Conservation (phyloP, 2,329 filamentous ascomycete genomes). For the Calonectria crousiana region DNA sequence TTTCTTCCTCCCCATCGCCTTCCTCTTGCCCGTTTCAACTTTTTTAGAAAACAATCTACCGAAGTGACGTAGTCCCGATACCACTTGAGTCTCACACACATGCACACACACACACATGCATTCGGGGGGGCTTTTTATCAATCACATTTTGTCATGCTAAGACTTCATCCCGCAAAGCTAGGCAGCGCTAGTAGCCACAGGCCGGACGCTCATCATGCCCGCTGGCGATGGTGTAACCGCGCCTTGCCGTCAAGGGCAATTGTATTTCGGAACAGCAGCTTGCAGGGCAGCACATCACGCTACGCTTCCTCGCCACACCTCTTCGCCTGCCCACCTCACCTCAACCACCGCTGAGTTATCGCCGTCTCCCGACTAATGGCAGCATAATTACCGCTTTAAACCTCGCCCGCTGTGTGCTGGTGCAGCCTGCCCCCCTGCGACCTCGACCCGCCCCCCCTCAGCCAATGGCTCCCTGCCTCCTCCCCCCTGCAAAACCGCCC, state of each 20-base stretch:
- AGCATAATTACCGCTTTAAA: constrained; percentile 1
- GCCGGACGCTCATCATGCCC: constrained; percentile 6
- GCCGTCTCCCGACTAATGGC: not conserved
- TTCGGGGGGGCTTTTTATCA: not conserved
- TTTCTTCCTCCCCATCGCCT: not conserved
- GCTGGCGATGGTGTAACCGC: constrained; percentile 16
- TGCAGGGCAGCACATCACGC: not conserved
- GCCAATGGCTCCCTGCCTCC: not conserved
- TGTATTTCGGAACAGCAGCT: not conserved
- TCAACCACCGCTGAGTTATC: not conserved
- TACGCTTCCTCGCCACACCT: not conserved
- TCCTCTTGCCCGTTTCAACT: not conserved
- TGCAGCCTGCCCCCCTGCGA: not conserved
- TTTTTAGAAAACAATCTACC: not conserved
- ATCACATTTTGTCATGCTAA: constrained; percentile 3
- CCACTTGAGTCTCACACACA: constrained; percentile 1
- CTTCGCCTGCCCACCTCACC: not conserved
- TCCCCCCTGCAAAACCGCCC: not conserved
- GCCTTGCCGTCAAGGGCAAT: not conserved
- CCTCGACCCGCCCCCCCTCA: not conserved
- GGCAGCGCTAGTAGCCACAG: not conserved
- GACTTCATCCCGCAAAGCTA: not conserved
- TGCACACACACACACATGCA: not conserved
- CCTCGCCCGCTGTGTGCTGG: not conserved
- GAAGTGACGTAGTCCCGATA: constrained; percentile 5